Evolutionary conservation across 257 asterid species (phyloP), one percentile per base, ranked within the genome.

Genomic region (Osmanthus fragrans): DNA sequence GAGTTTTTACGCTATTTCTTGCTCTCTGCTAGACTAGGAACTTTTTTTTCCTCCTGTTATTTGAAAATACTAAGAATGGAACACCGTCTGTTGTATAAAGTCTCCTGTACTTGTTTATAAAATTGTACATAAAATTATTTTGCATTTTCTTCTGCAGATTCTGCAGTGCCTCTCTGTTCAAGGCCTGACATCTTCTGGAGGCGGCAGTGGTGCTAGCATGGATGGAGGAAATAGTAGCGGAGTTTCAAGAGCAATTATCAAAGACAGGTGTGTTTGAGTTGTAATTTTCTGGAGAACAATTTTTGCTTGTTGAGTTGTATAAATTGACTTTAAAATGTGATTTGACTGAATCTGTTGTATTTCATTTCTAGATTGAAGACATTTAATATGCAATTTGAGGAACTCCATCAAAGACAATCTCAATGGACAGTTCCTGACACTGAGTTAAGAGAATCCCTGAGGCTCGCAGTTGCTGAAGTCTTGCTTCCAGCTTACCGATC

Each of bases 371-470:
- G 98, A 80, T 87, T 93, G 87, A 96, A 94, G 90, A 88, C 92
- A 19, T 96, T 96, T 79, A 96, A 93, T 83, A 72, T 85, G 74
- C 97, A 92, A 83, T 96, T 96, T 79, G 99, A 96, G 83, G 99
- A 96, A 80, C 97, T 96, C 85, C 99, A 96, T 86, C 99, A 96
- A 86, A 91, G 93, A 85, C 99, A 96, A 81, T 86, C 92, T 83
- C 99, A 93, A 76, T 96, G 99, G 99, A 96, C 99, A 11, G 97
- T 96, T 76, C 98, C 99, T 0, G 99, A 96, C 85, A 86, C 97
- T 1, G 99, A 96, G 81, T 91, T 96, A 64, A 91, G 98, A 60
- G 98, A 96, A 77, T 93, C 98, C 72, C 82, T 93, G 78, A 93
- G 94, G 89, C 97, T 96, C 64, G 98, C 99, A 45, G 99, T 96